These are phyloP conservation scores for Sphagnum tenellum DNA, from an alignment of 225 moss, liverwort and hornwort species.

Conservation along the genomic window DNA sequence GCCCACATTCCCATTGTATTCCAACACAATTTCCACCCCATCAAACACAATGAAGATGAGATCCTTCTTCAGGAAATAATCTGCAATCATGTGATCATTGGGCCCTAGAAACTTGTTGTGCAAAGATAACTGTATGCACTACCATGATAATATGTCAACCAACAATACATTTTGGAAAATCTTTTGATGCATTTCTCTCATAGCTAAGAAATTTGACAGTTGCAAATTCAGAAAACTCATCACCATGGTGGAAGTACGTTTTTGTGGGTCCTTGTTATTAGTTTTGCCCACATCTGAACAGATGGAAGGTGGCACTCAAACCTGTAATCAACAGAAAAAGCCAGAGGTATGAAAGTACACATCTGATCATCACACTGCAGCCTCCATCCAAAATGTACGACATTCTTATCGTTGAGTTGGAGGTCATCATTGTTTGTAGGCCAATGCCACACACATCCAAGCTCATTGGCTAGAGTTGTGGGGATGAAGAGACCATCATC, in stretches of 20 bases:
- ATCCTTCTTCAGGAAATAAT: neutral
- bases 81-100: neutral
- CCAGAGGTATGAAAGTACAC: conserved; percentile 2
- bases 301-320: neutral
- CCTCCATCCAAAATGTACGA: neutral
- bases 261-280: no score
- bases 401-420: no score
- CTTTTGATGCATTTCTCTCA: no score
- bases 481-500: neutral
- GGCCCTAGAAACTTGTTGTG: neutral
- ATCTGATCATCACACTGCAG: neutral
- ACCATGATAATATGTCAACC: no score
- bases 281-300: no score
- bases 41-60: neutral
- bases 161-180: no score
- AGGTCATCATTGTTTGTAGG: neutral
- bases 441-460: neutral
- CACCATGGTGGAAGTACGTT: no score
- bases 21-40: neutral
- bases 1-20: neutral
- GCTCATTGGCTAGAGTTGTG: neutral
- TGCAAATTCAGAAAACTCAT: no score
- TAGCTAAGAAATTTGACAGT: no score
- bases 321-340: conserved; percentile 2
- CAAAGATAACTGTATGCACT: neutral